Evolutionary conservation across 768 basidiomycete species (phyloP).

Genomic region (Termitomyces sp.): DNA sequence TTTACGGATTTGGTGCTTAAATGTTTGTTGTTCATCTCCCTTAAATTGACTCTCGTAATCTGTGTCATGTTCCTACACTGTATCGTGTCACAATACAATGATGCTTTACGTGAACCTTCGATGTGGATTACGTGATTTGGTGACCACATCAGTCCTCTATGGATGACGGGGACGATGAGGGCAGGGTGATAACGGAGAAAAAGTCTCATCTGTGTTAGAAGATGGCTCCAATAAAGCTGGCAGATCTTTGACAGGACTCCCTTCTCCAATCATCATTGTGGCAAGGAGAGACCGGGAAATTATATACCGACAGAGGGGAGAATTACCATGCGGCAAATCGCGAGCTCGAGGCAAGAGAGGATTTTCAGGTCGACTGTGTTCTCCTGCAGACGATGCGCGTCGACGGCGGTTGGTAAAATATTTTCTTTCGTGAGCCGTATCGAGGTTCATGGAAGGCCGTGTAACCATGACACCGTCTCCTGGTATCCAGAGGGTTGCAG

Average conservation of each 20-base stretch:
- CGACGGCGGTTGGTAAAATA: conserved; percentile 19
- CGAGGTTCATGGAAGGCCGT: neutral
- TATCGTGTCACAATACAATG: neutral
- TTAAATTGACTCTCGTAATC: neutral
- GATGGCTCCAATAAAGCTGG: neutral
- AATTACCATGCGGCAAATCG: neutral
- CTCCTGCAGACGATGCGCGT: conserved; percentile 44
- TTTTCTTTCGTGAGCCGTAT: neutral
- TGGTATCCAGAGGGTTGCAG: conserved; percentile 20
- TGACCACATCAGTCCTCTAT: neutral
- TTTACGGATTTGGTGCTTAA: conserved; percentile 81
- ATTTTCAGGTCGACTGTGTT: conserved; percentile 17
- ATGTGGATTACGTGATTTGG: too few relatives aligned
- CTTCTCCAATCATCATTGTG: conserved; percentile 15
- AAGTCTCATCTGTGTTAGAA: neutral
- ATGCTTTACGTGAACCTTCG: too few relatives aligned
- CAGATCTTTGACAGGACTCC: neutral
- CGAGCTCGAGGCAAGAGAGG: neutral
- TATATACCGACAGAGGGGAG: conserved; percentile 16
- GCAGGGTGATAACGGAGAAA: conserved; percentile 13
- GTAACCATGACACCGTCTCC: neutral
- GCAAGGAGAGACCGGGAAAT: conserved; percentile 20
- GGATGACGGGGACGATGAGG: conserved; percentile 11
- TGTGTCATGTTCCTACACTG: neutral
- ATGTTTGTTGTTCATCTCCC: neutral